phyloP scores from a whole-genome alignment of 768 basidiomycete genomes.

The Calocera viscosa region DNA sequence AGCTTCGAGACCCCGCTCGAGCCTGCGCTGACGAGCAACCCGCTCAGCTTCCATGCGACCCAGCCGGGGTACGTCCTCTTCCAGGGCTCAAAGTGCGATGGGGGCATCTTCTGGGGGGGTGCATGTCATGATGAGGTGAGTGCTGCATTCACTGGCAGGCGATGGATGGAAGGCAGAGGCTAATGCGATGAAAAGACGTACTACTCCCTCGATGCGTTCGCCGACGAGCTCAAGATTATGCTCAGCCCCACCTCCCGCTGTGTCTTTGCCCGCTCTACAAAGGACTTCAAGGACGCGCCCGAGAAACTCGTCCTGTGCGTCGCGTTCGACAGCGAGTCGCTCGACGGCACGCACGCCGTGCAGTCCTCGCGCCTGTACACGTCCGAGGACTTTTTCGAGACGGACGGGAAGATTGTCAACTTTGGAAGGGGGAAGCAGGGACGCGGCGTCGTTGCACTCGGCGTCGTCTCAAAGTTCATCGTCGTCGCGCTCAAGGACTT shows the following conservation, averaged over 20 bases:
- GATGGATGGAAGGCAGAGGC: too few species aligned
- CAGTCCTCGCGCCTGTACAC: slow-evolving; percentile 62
- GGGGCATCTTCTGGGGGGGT: slow-evolving; percentile 37
- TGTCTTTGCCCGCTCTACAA: slow-evolving; percentile 78
- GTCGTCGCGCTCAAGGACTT: slow-evolving; percentile 79
- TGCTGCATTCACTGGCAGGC: too few species aligned
- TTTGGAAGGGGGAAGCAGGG: slow-evolving; percentile 69
- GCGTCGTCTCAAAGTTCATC: slow-evolving; percentile 83
- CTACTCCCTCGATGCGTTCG: slow-evolving; percentile 77
- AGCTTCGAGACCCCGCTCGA: slow-evolving; percentile 54
- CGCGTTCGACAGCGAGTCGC: slow-evolving; percentile 54
- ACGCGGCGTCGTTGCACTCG: slow-evolving; percentile 81
- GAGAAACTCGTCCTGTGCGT: slow-evolving; percentile 77
- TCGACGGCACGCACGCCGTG: slow-evolving; percentile 34
- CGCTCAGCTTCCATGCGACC: slow-evolving; percentile 81
- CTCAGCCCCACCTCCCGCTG: slow-evolving; percentile 64
- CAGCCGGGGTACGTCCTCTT: slow-evolving; percentile 58
- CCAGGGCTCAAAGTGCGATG: slow-evolving; percentile 56
- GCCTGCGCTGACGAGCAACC: slow-evolving; percentile 46
- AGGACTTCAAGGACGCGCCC: slow-evolving; percentile 66
- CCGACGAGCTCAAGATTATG: slow-evolving; percentile 43
- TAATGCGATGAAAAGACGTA: slow-evolving; percentile 46
- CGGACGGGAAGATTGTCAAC: slow-evolving; percentile 56
- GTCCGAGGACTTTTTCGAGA: slow-evolving; percentile 70
- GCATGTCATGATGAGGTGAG: slow-evolving; percentile 67